phyloP scores from a whole-genome alignment of 2,329 filamentous ascomycete genomes.

The Mollisiaceae sp. region DNA sequence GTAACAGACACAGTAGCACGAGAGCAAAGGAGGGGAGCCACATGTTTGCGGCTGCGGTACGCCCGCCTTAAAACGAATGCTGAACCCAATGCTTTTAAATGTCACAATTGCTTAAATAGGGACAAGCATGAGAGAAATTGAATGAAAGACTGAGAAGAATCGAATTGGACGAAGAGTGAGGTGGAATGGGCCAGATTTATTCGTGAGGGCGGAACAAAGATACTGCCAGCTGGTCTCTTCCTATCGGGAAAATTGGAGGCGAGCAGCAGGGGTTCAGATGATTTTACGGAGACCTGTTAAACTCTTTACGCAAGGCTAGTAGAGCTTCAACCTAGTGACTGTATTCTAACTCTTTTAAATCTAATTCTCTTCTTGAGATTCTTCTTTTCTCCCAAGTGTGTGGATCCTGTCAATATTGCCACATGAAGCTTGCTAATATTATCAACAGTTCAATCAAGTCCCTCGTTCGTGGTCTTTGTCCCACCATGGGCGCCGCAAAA shows the following conservation, averaged over 20 bases:
- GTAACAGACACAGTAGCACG: conserved; percentile 58
- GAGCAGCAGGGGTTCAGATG: conserved; percentile 9
- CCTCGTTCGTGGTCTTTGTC: not conserved
- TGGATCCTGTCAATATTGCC: not conserved
- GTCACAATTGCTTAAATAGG: conserved; percentile 24
- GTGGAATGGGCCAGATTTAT: conserved; percentile 28
- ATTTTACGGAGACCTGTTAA: conserved; percentile 7
- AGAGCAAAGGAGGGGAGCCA: conserved; percentile 57
- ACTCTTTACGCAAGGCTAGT: not conserved
- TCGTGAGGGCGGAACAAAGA: conserved; percentile 21
- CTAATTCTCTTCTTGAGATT: not conserved
- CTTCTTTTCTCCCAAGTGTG: not conserved
- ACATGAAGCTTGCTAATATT: conserved; percentile 4
- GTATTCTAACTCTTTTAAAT: not conserved
- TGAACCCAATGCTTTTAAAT: conserved; percentile 17
- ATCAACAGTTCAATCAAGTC: not conserved
- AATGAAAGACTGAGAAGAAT: conserved; percentile 27
- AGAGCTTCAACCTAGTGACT: not conserved
- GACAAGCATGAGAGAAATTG: conserved; percentile 25
- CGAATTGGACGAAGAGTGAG: conserved; percentile 14
- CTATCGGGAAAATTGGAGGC: conserved; percentile 19
- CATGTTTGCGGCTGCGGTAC: conserved; percentile 46
- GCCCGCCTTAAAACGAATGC: conserved; percentile 24
- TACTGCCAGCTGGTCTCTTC: conserved; percentile 33
- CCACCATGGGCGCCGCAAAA: conserved; percentile 51